phyloP scores from a whole-genome alignment of 2,329 filamentous ascomycete species.

The Phialophora expanda region DNA sequence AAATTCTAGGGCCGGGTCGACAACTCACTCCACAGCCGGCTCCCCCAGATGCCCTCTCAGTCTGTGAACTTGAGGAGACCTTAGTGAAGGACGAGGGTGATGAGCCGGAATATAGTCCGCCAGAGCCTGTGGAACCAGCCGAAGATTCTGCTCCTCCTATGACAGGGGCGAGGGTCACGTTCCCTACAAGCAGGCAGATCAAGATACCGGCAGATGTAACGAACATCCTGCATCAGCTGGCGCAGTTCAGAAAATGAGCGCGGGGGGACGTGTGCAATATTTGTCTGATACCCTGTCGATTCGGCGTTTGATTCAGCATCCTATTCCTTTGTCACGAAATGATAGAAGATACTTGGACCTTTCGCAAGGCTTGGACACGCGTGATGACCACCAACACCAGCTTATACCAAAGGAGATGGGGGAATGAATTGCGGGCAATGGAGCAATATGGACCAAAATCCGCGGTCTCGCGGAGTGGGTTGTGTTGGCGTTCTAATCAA shows the following conservation, averaged over 20 bases:
- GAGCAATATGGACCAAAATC: conserved; percentile 17
- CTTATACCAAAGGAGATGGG: conserved; percentile 20
- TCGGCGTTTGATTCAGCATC: conserved; percentile 21
- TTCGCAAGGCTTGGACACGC: conserved; percentile 33
- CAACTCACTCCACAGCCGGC: conserved; percentile 14
- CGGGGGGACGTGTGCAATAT: conserved; percentile 9
- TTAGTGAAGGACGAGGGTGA: conserved; percentile 29
- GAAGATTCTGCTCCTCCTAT: not conserved
- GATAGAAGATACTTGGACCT: conserved; percentile 32
- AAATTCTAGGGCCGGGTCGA: conserved; percentile 5
- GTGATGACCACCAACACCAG: conserved; percentile 28
- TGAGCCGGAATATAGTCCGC: conserved; percentile 32
- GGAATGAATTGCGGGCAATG: conserved; percentile 15
- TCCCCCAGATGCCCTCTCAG: conserved; percentile 2
- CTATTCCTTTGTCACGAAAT: conserved; percentile 23
- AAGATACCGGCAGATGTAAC: conserved; percentile 18
- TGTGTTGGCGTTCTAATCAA: conserved; percentile 20
- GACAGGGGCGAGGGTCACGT: not conserved
- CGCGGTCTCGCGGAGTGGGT: conserved; percentile 14
- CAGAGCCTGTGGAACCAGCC: conserved; percentile 12
- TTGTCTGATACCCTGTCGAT: conserved; percentile 25
- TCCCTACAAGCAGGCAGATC: not conserved
- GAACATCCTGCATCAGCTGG: conserved; percentile 23
- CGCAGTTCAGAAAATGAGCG: conserved; percentile 19
- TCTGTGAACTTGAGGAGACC: conserved; percentile 21